Percentiles rank a stretch among this genome's conserved stretches.
These are phyloP conservation scores for Erodium maritimum DNA, from an alignment of 345 rosid species.

Conservation along the genomic window DNA sequence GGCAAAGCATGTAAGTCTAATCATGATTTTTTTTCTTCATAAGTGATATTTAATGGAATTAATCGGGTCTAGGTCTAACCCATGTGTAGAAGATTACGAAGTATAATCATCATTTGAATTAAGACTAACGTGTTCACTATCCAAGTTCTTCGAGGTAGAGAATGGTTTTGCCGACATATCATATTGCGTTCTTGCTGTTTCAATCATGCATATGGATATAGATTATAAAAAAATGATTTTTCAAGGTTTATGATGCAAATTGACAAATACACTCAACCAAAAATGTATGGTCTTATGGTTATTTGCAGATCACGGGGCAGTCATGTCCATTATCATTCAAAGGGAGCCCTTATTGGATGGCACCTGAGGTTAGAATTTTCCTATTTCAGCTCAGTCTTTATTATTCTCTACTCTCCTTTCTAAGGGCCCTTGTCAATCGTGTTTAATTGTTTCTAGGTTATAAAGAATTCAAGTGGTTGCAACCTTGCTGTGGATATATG, in stretches of 20 bases:
- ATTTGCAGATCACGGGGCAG: conserved; percentile 63
- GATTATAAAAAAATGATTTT: no score
- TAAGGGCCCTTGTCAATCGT: not conserved
- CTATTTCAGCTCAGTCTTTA: conserved; percentile 1
- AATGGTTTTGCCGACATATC: not conserved
- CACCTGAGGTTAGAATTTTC: conserved; percentile 52
- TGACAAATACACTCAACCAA: no score
- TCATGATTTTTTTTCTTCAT: not conserved
- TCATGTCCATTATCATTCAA: conserved; percentile 67
- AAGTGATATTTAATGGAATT: no score
- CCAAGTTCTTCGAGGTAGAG: not conserved
- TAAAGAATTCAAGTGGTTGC: conserved; percentile 48
- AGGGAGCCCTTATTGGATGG: conserved; percentile 89
- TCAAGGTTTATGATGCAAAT: no score
- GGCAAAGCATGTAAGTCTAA: conserved; percentile 69
- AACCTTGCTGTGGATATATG: conserved; percentile 74
- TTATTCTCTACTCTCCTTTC: not conserved
- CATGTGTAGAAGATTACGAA: no score
- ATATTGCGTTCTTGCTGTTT: not conserved
- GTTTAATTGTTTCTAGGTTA: conserved; percentile 31
- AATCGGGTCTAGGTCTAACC: no score
- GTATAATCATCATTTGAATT: no score
- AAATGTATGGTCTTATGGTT: not conserved
- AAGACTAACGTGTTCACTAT: no score
- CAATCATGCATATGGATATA: no score